Percentiles rank a stretch among this genome's conserved stretches.
Conservation (phyloP, 2,329 filamentous ascomycete species). For the Fulvia fulva region DNA sequence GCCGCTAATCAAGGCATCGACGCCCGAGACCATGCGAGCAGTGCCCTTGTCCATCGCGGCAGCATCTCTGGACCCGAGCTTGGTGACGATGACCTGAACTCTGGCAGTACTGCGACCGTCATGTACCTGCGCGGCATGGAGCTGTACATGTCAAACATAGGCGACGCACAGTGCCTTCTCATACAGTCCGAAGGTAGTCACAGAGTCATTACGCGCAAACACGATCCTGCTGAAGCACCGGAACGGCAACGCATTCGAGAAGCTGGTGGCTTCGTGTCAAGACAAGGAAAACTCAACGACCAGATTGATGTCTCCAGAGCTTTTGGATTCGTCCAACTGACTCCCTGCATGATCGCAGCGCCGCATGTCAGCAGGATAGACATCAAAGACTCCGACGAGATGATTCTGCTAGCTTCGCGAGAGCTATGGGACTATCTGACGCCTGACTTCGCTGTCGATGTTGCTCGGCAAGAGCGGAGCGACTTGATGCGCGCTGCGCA, state of each 20-base stretch:
- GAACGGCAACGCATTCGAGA: constrained; percentile 89
- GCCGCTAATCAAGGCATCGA: constrained; percentile 77
- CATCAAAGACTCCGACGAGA: constrained; percentile 84
- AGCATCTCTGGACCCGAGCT: constrained; percentile 71
- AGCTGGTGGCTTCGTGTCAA: constrained; percentile 91
- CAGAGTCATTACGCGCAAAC: constrained; percentile 80
- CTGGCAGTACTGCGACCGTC: constrained; percentile 87
- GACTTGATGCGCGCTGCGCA: constrained; percentile 95
- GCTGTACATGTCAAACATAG: constrained; percentile 90
- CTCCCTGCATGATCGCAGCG: constrained; percentile 88
- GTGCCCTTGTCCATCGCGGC: constrained; percentile 60
- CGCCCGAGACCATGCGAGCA: constrained; percentile 56
- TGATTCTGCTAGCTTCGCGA: constrained; percentile 83
- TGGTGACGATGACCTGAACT: constrained; percentile 82
- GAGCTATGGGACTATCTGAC: constrained; percentile 95
- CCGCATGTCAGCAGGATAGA: constrained; percentile 76
- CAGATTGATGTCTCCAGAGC: constrained; percentile 85
- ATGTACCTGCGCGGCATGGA: constrained; percentile 86
- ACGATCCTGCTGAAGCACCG: constrained; percentile 80
- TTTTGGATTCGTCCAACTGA: constrained; percentile 89
- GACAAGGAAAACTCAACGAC: constrained; percentile 91
- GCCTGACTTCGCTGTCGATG: constrained; percentile 85
- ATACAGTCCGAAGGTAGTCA: constrained; percentile 84
- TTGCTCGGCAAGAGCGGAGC: constrained; percentile 77
- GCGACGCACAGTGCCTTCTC: constrained; percentile 91